Percentiles rank a stretch among this genome's conserved stretches.
phyloP scores from a whole-genome alignment of 192 early-diverging fungal genomes.

The Umbelopsis isabellina region DNA sequence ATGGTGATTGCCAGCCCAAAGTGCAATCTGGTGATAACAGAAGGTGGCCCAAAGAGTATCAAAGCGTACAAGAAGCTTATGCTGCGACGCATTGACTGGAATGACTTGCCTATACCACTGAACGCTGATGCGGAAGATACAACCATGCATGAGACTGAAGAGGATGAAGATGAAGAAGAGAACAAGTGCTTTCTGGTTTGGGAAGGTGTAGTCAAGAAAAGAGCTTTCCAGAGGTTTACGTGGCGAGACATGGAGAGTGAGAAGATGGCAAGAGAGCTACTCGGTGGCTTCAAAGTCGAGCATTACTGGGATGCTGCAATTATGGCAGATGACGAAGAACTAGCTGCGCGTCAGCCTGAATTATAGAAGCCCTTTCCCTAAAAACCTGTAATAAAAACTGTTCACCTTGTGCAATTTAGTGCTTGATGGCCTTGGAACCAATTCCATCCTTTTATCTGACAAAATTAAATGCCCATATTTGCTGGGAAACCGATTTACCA shows the following conservation, averaged over 20 bases:
- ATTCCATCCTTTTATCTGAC: too few relatives aligned
- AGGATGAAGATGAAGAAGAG: conserved; percentile 49
- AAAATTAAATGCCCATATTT: background rate
- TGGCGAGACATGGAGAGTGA: conserved; percentile 77
- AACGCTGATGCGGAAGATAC: conserved; percentile 27
- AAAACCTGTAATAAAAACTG: too few relatives aligned
- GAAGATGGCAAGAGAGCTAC: conserved; percentile 66
- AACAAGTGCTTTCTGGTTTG: conserved; percentile 93
- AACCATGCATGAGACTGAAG: conserved; percentile 45
- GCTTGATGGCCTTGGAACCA: too few relatives aligned
- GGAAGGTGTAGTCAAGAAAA: conserved; percentile 85
- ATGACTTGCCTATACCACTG: conserved; percentile 53
- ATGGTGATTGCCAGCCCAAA: conserved; percentile 73
- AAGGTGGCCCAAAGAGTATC: conserved; percentile 89
- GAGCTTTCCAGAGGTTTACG: conserved; percentile 79
- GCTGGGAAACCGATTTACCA: background rate
- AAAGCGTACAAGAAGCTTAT: conserved; percentile 96
- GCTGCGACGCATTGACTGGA: conserved; percentile 95
- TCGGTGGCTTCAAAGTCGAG: conserved; percentile 70
- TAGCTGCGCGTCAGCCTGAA: conserved; percentile 42
- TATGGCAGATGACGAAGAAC: conserved; percentile 50
- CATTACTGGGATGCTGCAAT: conserved; percentile 90
- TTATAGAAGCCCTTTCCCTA: conserved; percentile 10
- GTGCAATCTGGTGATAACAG: conserved; percentile 84
- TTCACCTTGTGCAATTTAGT: too few relatives aligned